Evolutionary conservation across 495 filamentous ascomycete species (phyloP), one percentile per base, ranked within the genome.

Genomic region (Coniosporium apollinis): DNA sequence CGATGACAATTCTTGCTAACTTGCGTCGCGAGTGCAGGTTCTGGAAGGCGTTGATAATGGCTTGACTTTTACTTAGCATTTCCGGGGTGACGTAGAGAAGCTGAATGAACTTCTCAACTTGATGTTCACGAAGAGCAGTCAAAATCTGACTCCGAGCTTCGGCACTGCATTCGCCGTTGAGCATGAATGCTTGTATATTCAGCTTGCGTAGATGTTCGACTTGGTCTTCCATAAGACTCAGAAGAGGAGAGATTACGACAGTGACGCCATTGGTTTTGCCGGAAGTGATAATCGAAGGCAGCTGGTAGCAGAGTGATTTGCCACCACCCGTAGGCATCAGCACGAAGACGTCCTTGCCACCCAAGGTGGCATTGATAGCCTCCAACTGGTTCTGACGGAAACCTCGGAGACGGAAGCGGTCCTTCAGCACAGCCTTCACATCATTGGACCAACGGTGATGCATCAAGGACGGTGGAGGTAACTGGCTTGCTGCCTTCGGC

Each of bases 301-400:
- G 60, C 47, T 99, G 89, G 52, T 96, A 99, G 53, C 91, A 96
- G 7, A 99, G 63, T 9, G 84, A 94, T 51, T 99, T 97, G 11
- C 89, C 89, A 33, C 89, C 91, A 28, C 91, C 89, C 2, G 89
- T 99, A 19, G 89, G 91, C 89, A 99, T 96, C 17, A 96, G 57
- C 10, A 96, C 78, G 50, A 99, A 96, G 0, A 76, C 74, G 55
- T 96, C 85, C 44, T 87, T 76, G 0, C 85, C 87, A 21, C 59
- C 61, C 24, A 99, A 60, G 0, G 89, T 94, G 5, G 86, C 78
- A 55, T 96, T 93, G 54, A 99, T 89, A 5, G 89, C 89, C 54
- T 94, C 81, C 6, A 96, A 69, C 47, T 99, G 89, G 47, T 93
- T 85, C n/a, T 68, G 67, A 5, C 91, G 71, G 49, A 96, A 96